Percentiles rank a stretch among this genome's conserved stretches.
Evolutionary conservation across 1,284 basidiomycete species (phyloP).

Genomic region (Mycosarcoma maydis): DNA sequence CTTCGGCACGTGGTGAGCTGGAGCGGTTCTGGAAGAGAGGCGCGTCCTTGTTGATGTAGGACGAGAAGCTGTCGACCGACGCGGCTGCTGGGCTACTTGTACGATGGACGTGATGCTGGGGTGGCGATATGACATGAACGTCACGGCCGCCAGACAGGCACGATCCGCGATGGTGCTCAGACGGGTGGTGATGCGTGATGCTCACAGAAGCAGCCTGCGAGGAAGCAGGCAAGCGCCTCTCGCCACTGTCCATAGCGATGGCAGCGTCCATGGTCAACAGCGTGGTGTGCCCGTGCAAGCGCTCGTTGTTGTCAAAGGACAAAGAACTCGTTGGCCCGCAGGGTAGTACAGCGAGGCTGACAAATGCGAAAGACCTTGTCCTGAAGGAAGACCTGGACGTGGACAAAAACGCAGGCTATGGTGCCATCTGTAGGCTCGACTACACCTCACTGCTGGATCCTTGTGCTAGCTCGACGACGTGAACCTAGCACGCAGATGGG

Average conservation of each 20-base stretch:
- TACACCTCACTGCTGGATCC: background rate
- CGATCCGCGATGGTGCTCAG: slow-evolving; percentile 28
- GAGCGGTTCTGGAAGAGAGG: slow-evolving; percentile 39
- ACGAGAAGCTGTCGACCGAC: slow-evolving; percentile 52
- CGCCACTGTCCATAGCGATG: slow-evolving; percentile 7
- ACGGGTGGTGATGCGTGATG: slow-evolving; percentile 1
- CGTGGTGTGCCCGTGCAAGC: too few species aligned
- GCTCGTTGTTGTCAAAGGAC: slow-evolving; percentile 1
- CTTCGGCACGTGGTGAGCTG: slow-evolving; percentile 48
- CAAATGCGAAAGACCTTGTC: slow-evolving; percentile 1
- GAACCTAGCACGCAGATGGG: background rate
- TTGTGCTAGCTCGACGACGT: background rate
- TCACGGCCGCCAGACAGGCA: slow-evolving; percentile 33
- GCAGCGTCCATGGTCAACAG: slow-evolving; percentile 23
- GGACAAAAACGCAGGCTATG: slow-evolving; percentile 2
- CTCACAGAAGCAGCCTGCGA: slow-evolving; percentile 2
- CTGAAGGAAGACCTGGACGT: slow-evolving; percentile 6
- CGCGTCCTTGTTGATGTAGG: slow-evolving; percentile 54
- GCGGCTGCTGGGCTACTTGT: slow-evolving; percentile 47
- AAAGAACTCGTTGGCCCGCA: background rate
- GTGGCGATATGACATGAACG: slow-evolving; percentile 10
- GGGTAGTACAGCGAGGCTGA: background rate
- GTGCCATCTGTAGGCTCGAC: slow-evolving; percentile 5
- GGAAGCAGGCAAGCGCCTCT: slow-evolving; percentile 15
- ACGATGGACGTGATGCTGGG: slow-evolving; percentile 19